Base-by-base conservation (phyloP, 2,329 filamentous ascomycete species). In the Pseudocercospora crystallina region DNA sequence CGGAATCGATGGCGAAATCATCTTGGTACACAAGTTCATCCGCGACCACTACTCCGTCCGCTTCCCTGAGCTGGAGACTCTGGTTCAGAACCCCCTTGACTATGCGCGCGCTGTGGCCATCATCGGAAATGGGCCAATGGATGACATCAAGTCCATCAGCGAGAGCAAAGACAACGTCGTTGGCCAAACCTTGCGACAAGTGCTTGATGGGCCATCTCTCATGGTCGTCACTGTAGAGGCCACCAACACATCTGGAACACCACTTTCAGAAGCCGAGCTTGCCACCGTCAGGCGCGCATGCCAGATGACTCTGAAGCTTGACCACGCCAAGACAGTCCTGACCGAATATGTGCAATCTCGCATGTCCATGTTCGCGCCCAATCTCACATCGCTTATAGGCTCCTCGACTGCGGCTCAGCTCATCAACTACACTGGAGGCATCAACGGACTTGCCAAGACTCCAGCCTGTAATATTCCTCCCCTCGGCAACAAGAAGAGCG, bases 141-240 rank as follows among this genome's bases (percentile, higher is more conserved):
- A 95, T 64, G 87, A 85, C 62, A 92, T 97, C 73, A 92, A 91
- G 69, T 76, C 80, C 2, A 79, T 96, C 40, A 85, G 91, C 53
- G 80, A 82, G 12, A 89, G 86, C 3, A 82, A 84, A 7, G 81
- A 95, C 54, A 96, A 97, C 65, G 77, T 87, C 8, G 78, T 95
- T 5, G 84, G 86, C 12, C 79, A 82, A 49, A 83, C 89, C 1
- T 79, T 99, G 34, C 87, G 86, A 65, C 83, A 85, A 1, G 85
- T 97, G 1, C 77, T 99, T 11, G 90, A 96, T 67, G 89, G 90
- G 0, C 90, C 94, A 1, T 89, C 89, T 0, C 76, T 97, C 63
- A 96, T 99, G 91, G 89, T 95, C 54, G 91, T 99, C 44, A 92
- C 90, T 0, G 87, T 97, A 9, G 94, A 97, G 73, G 92, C 90